These are phyloP conservation scores for Gossypium bickii DNA, from an alignment of 345 rosid genomes.

Conservation along the genomic window DNA sequence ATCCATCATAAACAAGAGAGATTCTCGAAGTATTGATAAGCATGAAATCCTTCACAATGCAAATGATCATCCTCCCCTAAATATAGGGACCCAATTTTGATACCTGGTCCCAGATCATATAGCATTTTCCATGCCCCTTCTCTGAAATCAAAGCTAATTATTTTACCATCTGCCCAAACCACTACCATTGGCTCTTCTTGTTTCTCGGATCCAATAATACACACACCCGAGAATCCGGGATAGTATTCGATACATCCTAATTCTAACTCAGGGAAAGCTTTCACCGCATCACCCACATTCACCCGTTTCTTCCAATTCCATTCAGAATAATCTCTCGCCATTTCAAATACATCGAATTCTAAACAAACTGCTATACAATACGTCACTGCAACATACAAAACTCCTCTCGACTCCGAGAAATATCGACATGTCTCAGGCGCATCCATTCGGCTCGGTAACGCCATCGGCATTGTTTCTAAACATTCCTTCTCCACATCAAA, in stretches of 20 bases:
- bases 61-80: background rate
- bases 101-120: constrained; percentile 1
- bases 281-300: background rate
- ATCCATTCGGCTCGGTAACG: background rate
- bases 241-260: background rate
- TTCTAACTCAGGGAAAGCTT: background rate
- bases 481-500: constrained; percentile 4
- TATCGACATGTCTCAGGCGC: background rate
- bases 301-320: constrained; percentile 6
- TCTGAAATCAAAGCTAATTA: background rate
- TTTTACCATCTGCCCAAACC: background rate
- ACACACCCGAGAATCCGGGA: constrained; percentile 2
- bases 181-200: constrained; percentile 1
- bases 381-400: constrained; percentile 4
- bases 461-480: background rate
- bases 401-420: background rate
- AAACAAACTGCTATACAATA: background rate
- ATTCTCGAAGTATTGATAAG: constrained; percentile 6
- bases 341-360: background rate
- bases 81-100: background rate
- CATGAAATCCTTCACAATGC: background rate
- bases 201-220: background rate
- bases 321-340: background rate
- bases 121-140: constrained; percentile 5
- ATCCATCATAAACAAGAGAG: background rate